These are phyloP conservation scores for Butyriboletus appendiculatus DNA, from an alignment of 1,284 basidiomycete species.

Conservation along the genomic window DNA sequence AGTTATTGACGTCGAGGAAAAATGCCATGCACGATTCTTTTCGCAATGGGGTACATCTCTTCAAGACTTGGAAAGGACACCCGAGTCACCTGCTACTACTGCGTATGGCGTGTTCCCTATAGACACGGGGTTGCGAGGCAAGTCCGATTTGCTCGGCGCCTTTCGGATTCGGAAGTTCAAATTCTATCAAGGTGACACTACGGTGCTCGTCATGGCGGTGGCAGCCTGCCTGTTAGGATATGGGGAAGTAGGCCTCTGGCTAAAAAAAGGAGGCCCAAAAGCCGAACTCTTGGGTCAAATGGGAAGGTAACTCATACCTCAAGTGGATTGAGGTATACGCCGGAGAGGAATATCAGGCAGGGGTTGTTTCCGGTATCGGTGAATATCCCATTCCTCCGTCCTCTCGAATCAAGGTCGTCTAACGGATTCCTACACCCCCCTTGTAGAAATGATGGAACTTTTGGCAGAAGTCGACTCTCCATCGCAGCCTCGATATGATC, in stretches of 20 bases:
- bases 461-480: slow-evolving; percentile 64
- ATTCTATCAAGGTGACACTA: slow-evolving; percentile 56
- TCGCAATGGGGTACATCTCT: slow-evolving; percentile 62
- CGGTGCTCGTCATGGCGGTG: slow-evolving; percentile 78
- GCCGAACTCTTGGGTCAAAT: slow-evolving; percentile 52
- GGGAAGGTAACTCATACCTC: slow-evolving; percentile 71
- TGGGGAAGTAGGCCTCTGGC: slow-evolving; percentile 87
- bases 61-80: slow-evolving; percentile 57
- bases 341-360: slow-evolving; percentile 67
- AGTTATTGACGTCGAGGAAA: slow-evolving; percentile 45
- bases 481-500: slow-evolving; percentile 57
- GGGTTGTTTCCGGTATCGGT: slow-evolving; percentile 74
- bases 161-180: neutral
- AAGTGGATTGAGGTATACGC: slow-evolving; percentile 85
- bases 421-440: neutral
- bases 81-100: slow-evolving; percentile 67
- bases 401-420: neutral
- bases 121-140: slow-evolving; percentile 71
- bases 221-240: slow-evolving; percentile 89
- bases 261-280: slow-evolving; percentile 56
- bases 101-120: slow-evolving; percentile 86
- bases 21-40: slow-evolving; percentile 75
- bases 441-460: slow-evolving; percentile 59
- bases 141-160: slow-evolving; percentile 2
- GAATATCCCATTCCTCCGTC: slow-evolving; percentile 16